Conservation (phyloP, 225 moss, liverwort and hornwort genomes). For the Takakia lepidozioides region DNA sequence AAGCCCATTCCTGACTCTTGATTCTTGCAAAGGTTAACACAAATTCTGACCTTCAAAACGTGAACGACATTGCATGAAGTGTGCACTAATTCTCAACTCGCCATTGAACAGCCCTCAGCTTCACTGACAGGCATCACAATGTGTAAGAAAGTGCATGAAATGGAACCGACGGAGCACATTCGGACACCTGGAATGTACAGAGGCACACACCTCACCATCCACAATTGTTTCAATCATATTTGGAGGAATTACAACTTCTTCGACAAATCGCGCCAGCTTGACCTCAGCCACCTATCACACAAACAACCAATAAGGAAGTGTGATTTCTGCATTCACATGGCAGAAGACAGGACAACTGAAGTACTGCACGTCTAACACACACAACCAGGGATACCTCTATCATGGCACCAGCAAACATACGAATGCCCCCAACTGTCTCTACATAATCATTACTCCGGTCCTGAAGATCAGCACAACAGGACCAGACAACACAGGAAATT, state of each 20-base stretch:
- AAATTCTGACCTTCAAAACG: too few relatives aligned
- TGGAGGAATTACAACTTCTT: conserved; percentile 92
- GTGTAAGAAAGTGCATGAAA: too few relatives aligned
- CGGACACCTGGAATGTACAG: too few relatives aligned
- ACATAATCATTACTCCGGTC: conserved; percentile 4
- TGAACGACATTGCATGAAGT: too few relatives aligned
- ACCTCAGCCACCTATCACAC: conserved; percentile 81
- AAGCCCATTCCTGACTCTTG: background rate
- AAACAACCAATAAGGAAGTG: background rate
- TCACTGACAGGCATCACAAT: too few relatives aligned
- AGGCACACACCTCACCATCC: conserved; percentile 80
- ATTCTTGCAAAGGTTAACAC: background rate
- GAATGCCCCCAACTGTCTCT: conserved; percentile 2
- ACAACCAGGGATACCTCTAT: too few relatives aligned
- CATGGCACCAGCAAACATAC: background rate
- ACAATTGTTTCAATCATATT: conserved; percentile 95
- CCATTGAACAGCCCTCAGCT: too few relatives aligned
- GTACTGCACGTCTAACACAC: too few relatives aligned
- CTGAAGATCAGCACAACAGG: too few relatives aligned
- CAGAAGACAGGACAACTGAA: background rate
- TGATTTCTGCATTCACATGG: background rate
- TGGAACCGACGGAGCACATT: too few relatives aligned
- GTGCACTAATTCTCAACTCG: too few relatives aligned
- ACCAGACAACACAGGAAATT: conserved; percentile 1
- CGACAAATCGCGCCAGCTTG: conserved; percentile 83